Conservation (phyloP, 371 early-diverging fungal species). For the Mortierella sp. region DNA sequence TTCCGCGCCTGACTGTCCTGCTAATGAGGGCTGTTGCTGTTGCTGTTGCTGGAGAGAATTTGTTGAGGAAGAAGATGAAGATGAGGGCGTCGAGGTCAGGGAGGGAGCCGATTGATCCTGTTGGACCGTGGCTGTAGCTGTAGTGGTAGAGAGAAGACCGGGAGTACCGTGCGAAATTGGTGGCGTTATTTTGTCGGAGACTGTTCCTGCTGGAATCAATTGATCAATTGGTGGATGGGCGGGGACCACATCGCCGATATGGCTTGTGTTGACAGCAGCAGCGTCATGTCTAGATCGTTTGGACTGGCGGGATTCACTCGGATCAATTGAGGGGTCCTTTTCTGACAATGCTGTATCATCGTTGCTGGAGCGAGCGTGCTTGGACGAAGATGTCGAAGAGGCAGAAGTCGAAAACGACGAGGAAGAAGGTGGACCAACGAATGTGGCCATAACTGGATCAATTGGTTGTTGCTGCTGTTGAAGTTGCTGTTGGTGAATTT, state of each 20-base stretch:
- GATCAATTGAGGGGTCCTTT: neutral
- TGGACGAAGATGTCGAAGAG: constrained; percentile 10
- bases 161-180: constrained; percentile 8
- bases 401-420: neutral
- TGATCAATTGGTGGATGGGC: neutral
- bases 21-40: neutral
- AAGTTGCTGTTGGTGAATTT: neutral
- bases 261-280: neutral
- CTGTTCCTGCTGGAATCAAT: neutral
- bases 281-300: constrained; percentile 23
- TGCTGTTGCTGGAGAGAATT: neutral
- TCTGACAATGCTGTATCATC: neutral
- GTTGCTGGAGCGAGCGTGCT: constrained; percentile 23
- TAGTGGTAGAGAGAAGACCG: neutral
- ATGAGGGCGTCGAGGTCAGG: constrained; percentile 2
- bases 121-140: neutral
- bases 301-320: constrained; percentile 6
- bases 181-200: constrained; percentile 17
- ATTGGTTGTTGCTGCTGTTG: neutral
- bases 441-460: neutral
- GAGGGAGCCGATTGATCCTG: constrained; percentile 1
- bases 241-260: neutral
- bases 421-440: neutral
- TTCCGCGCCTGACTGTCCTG: neutral
- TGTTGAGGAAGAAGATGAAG: neutral